These are phyloP conservation scores for Podosphaera xanthii DNA, from an alignment of 2,329 filamentous ascomycete species.

Conservation along the genomic window DNA sequence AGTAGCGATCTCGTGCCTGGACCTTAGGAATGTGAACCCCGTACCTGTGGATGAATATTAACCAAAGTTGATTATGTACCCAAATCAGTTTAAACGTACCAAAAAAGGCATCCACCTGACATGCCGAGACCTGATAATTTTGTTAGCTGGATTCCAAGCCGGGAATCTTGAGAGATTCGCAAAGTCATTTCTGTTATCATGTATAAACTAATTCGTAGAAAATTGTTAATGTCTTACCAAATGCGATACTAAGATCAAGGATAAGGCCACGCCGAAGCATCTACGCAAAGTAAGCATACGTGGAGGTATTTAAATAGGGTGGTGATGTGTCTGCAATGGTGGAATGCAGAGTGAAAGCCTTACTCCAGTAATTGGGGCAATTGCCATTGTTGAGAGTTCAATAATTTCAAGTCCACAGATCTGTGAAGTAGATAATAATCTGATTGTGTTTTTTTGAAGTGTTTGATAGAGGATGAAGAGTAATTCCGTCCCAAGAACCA, in stretches of 20 bases:
- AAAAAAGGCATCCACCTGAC: slow-evolving; percentile 29
- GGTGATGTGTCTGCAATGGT: not conserved
- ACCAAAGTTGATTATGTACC: not conserved
- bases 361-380: slow-evolving; percentile 19
- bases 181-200: no score
- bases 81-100: slow-evolving; percentile 19
- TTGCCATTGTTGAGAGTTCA: slow-evolving; percentile 14
- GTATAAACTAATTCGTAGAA: not conserved
- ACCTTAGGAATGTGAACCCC: slow-evolving; percentile 22
- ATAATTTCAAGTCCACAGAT: not conserved
- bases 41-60: slow-evolving; percentile 11
- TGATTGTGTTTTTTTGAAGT: not conserved
- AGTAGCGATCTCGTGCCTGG: slow-evolving; percentile 19
- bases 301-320: slow-evolving; percentile 5
- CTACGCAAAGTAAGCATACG: slow-evolving; percentile 18
- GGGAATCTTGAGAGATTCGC: not conserved
- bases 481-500: no score
- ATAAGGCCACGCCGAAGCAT: slow-evolving; percentile 35
- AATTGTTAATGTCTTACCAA: slow-evolving; percentile 22
- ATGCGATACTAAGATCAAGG: slow-evolving; percentile 31
- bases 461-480: no score
- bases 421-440: not conserved
- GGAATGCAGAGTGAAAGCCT: slow-evolving; percentile 5
- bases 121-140: slow-evolving; percentile 27
- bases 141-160: not conserved